Base-by-base conservation (phyloP, 225 moss, liverwort and hornwort genomes). In the Pleurozium schreberi region DNA sequence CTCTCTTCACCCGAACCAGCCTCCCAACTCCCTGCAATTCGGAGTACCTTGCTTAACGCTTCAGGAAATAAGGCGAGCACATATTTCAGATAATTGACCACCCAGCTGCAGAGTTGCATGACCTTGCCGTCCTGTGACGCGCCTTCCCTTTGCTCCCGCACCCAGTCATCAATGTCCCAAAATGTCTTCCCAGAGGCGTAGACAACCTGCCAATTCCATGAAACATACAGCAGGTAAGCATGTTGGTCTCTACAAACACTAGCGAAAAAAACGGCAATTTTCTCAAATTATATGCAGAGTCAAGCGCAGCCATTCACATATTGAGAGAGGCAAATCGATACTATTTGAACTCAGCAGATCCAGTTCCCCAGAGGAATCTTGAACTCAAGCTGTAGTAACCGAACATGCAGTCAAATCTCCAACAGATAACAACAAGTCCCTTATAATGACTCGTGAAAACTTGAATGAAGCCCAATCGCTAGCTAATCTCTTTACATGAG, bases 31-130 rank as follows among this genome's bases (percentile, higher is more conserved):
- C 89, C 88, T 60, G 96, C 94, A 43, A 93, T 95, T 76, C 93
- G 92, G 80, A 96, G 89, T 45, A 99, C 95, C 90, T 96, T 96
- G 75, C 95, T 90, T 86, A 99, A 95, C 25, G 96, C 91, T 69
- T 93, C 94, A 65, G 94, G 96, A 90, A 95, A 95, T 34, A 96
- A 92, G 87, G 87, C 90, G 36, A 95, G 92, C 75, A 97, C 88
- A 60, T 92, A 97, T 71, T 96, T 96, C 49, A 96, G 91, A 68
- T 94, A 99, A 82, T 97, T 97, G 63, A 99, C 96, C 50, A 97
- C 94, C 85, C 96, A 99, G 86, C 94, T 99, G 90, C 95, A 96
- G 36, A 96, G 92, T 67, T 89, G 93, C 87, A 96, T 93, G 85
- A 96, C 95, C 85, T 84, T 95, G 49, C 97, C 97, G 79, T 94